Conservation (phyloP, 768 basidiomycete genomes). For the Suillus subluteus region DNA sequence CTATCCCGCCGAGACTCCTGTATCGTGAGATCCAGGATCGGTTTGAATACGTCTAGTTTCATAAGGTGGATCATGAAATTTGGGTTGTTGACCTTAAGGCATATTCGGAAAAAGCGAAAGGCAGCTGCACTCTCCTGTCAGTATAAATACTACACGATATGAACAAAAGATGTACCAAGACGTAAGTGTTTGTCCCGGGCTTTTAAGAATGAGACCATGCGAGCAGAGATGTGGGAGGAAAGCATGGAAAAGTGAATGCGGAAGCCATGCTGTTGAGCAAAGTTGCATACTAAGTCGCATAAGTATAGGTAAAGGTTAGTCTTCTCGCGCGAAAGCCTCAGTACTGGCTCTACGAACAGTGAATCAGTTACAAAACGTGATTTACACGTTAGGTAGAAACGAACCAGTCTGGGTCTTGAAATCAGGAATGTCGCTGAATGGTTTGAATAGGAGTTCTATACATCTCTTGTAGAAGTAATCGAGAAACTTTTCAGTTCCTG, state of each 20-base stretch:
- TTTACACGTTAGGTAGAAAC: constrained; percentile 5
- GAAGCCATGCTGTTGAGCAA: constrained; percentile 87
- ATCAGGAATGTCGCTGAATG: constrained; percentile 75
- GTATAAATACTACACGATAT: neutral
- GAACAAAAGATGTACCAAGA: constrained; percentile 62
- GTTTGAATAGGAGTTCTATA: constrained; percentile 77
- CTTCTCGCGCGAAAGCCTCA: constrained; percentile 69
- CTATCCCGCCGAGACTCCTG: constrained; percentile 88
- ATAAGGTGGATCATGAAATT: constrained; percentile 75
- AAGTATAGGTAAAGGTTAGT: constrained; percentile 87
- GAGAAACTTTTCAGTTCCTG: constrained; percentile 85
- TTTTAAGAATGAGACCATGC: constrained; percentile 77
- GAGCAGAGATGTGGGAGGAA: constrained; percentile 73
- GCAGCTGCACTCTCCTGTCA: constrained; percentile 59
- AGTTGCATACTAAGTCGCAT: constrained; percentile 89
- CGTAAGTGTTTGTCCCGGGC: constrained; percentile 90
- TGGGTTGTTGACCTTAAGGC: constrained; percentile 80
- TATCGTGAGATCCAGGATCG: constrained; percentile 82
- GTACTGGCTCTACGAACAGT: constrained; percentile 46
- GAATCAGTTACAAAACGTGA: constrained; percentile 4
- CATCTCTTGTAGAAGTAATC: constrained; percentile 93
- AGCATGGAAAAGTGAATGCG: constrained; percentile 91
- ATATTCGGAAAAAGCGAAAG: constrained; percentile 88
- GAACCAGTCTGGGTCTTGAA: constrained; percentile 54
- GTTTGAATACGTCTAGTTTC: constrained; percentile 83